Conservation (phyloP, 768 basidiomycete genomes). For the Amanita muscaria region DNA sequence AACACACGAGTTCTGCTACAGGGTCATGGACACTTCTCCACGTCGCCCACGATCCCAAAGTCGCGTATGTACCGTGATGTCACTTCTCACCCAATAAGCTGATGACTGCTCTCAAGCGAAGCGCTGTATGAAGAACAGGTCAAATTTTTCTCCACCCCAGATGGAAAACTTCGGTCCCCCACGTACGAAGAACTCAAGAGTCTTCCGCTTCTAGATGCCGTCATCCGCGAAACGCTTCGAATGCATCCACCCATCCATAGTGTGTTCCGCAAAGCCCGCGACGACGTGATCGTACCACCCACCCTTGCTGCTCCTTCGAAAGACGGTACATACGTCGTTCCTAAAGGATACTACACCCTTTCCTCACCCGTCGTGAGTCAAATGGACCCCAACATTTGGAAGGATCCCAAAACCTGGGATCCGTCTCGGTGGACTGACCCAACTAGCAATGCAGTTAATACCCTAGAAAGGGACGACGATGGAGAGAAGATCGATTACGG, state of each 20-base stretch:
- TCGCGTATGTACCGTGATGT: constrained; percentile 48
- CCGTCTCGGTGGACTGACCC: constrained; percentile 82
- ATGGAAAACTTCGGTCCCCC: constrained; percentile 72
- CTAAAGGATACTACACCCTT: constrained; percentile 83
- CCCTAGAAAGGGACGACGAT: constrained; percentile 60
- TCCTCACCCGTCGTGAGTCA: constrained; percentile 85
- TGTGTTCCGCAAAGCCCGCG: constrained; percentile 87
- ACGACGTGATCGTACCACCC: constrained; percentile 74
- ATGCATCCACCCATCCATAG: constrained; percentile 95
- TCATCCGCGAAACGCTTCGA: constrained; percentile 90
- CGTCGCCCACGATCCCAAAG: constrained; percentile 62
- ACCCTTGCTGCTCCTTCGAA: constrained; percentile 73
- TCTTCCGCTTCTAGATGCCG: constrained; percentile 76
- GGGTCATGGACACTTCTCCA: constrained; percentile 88
- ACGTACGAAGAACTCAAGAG: constrained; percentile 81
- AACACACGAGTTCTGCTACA: constrained; percentile 94
- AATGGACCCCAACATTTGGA: constrained; percentile 81
- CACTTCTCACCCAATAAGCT: neutral
- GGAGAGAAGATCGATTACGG: constrained; percentile 96
- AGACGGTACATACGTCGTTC: constrained; percentile 72
- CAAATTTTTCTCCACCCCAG: constrained; percentile 65
- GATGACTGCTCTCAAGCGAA: constrained; percentile 37
- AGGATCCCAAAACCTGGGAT: constrained; percentile 60
- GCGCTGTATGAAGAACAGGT: constrained; percentile 88
- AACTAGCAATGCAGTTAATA: constrained; percentile 73